These are phyloP conservation scores for Fragosphaeria purpurea DNA, from an alignment of 2,329 filamentous ascomycete species.

Conservation along the genomic window DNA sequence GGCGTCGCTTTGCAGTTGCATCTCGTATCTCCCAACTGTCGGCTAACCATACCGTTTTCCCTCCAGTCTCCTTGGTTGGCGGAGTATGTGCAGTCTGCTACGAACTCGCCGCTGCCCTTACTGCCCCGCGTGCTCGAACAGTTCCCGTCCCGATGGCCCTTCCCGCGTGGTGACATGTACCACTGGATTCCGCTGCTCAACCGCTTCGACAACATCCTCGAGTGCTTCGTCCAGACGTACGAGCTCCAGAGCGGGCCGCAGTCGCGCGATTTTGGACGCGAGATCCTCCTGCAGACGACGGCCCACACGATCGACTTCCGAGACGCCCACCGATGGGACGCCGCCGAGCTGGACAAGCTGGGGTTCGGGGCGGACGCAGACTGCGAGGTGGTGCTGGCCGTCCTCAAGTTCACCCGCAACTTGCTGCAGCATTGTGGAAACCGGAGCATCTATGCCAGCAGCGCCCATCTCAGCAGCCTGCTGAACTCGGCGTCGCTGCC, in stretches of 20 bases:
- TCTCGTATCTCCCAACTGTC: conserved; percentile 4
- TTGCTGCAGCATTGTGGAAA: conserved; percentile 94
- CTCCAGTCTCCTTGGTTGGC: conserved; percentile 75
- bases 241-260: conserved; percentile 73
- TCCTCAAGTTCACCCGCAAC: conserved; percentile 78
- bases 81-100: conserved; percentile 65
- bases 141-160: conserved; percentile 88
- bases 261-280: conserved; percentile 59
- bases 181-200: conserved; percentile 96
- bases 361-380: conserved; percentile 70
- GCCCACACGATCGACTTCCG: conserved; percentile 37
- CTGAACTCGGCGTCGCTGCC: conserved; percentile 77
- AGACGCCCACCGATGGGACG: conserved; percentile 37
- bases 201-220: conserved; percentile 81
- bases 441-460: conserved; percentile 91
- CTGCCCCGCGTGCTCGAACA: conserved; percentile 65
- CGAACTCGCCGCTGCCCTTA: conserved; percentile 59
- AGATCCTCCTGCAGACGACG: conserved; percentile 51
- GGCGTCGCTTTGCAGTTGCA: not conserved
- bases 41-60: conserved; percentile 10
- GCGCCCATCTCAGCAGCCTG: conserved; percentile 76
- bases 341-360: conserved; percentile 40
- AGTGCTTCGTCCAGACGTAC: conserved; percentile 72
- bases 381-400: conserved; percentile 63
- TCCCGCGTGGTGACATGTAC: conserved; percentile 89